Base-by-base conservation (phyloP, 2,329 filamentous ascomycete species). In the Phoma sp. region DNA sequence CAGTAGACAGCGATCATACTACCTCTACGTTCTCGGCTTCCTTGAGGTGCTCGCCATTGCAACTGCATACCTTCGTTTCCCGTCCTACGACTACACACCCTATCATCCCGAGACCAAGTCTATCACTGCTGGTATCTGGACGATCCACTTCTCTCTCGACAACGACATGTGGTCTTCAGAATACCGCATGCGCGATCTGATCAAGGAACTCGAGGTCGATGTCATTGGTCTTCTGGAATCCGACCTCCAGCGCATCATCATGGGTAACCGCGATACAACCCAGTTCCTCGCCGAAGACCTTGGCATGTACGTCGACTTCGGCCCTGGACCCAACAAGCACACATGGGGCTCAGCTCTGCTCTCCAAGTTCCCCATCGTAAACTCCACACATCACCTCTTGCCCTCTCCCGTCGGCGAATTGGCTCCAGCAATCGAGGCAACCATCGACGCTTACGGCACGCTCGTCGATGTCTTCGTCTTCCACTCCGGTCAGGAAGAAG, bases 151-250 rank as follows among this genome's bases (percentile, higher is more conserved):
- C 75, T 93, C 90, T 11, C 86, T 99, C 18, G 95, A 99, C 78
- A 98, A 99, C 67, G 90, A 97, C 74, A 97, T 98, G 93, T 98
- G 92, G 91, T 93, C 91, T 8, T 96, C 93, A 0, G 95, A 99
- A 76, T 86, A 90, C 66, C 92, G 95, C 59, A 96, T 96, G 86
- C 89, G 91, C 54, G 89, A 97, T 78, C 81, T 96, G 11, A 88
- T 96, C 76, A 87, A 91, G 69, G 95, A 98, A 68, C 80, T 96
- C n/a, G 95, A 99, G 76, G 80, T 99, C n/a, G 95, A 99, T 70
- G 91, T 99, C 4, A 84, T 99, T 41, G 95, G 95, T n/a, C 84
- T 99, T 18, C 83, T 99, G 0, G 95, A 99, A 76, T 90, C 89
- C 0, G 95, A 99, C 72, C 83, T 91, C 32, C 95, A 99, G 78